phyloP scores from a whole-genome alignment of 371 early-diverging fungal species.

The Saksenaea vasiformis region DNA sequence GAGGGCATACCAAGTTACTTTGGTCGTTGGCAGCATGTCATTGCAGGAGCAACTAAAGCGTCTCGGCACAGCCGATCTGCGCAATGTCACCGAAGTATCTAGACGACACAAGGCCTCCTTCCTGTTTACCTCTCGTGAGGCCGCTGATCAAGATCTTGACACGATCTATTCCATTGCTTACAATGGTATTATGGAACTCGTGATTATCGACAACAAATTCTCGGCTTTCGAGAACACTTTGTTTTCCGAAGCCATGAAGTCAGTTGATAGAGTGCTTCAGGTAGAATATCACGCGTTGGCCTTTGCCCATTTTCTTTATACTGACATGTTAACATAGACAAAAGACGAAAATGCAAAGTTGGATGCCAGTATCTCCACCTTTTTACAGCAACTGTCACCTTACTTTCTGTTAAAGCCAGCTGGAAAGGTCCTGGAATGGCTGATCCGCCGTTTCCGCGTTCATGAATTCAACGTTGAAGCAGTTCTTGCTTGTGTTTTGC shows the following conservation, averaged over 20 bases:
- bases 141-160: slow-evolving; percentile 88
- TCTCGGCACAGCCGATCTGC: slow-evolving; percentile 67
- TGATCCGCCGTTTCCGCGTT: slow-evolving; percentile 87
- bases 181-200: slow-evolving; percentile 81
- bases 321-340: slow-evolving; percentile 48
- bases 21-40: slow-evolving; percentile 23
- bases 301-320: background rate
- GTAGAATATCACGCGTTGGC: slow-evolving; percentile 23
- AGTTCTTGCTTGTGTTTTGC: slow-evolving; percentile 77
- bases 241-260: slow-evolving; percentile 82
- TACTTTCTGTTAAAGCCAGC: slow-evolving; percentile 82
- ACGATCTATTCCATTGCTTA: slow-evolving; percentile 84
- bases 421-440: slow-evolving; percentile 91
- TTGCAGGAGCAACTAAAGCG: slow-evolving; percentile 73
- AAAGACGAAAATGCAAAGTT: slow-evolving; percentile 81
- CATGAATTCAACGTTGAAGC: slow-evolving; percentile 86
- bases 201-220: slow-evolving; percentile 68
- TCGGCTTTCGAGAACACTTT: slow-evolving; percentile 72
- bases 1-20: background rate
- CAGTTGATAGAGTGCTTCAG: slow-evolving; percentile 75
- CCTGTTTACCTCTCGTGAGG: slow-evolving; percentile 80
- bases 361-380: slow-evolving; percentile 72
- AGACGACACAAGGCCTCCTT: slow-evolving; percentile 73
- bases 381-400: slow-evolving; percentile 78
- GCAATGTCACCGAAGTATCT: slow-evolving; percentile 45